These are phyloP conservation scores for Didymella exigua DNA, from an alignment of 2,329 filamentous ascomycete species.

Conservation along the genomic window DNA sequence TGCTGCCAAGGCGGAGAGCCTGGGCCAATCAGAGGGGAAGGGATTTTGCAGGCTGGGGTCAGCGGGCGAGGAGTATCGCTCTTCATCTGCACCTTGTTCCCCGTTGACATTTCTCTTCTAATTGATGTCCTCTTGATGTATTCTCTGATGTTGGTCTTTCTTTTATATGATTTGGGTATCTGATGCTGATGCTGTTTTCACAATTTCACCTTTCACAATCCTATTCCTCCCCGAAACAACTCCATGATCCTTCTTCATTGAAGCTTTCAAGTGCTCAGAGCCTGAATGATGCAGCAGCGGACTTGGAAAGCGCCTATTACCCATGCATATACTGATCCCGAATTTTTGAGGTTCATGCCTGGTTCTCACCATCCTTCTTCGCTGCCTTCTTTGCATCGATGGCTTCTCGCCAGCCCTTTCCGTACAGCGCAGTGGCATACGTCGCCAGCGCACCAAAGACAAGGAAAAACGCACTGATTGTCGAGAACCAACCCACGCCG, in stretches of 20 bases:
- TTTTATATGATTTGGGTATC: background rate
- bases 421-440: slow-evolving; percentile 58
- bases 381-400: slow-evolving; percentile 58
- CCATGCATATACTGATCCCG: background rate
- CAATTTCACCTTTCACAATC: background rate
- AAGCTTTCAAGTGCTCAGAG: background rate
- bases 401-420: slow-evolving; percentile 58
- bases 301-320: background rate
- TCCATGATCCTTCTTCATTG: background rate
- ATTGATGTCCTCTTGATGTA: too few relatives aligned
- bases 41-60: slow-evolving; percentile 33
- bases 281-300: background rate
- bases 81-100: too few relatives aligned
- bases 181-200: background rate
- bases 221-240: background rate
- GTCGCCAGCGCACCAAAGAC: slow-evolving; percentile 53
- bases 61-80: slow-evolving; percentile 9
- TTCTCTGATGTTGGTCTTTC: background rate
- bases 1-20: slow-evolving; percentile 17
- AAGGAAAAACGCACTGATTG: slow-evolving; percentile 67
- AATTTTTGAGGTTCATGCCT: slow-evolving; percentile 16
- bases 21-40: slow-evolving; percentile 24
- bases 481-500: slow-evolving; percentile 82
- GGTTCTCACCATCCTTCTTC: slow-evolving; percentile 41
- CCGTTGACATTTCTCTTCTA: too few relatives aligned